Conservation (phyloP, 129 eudicot genomes). For the Apium graveolens region DNA sequence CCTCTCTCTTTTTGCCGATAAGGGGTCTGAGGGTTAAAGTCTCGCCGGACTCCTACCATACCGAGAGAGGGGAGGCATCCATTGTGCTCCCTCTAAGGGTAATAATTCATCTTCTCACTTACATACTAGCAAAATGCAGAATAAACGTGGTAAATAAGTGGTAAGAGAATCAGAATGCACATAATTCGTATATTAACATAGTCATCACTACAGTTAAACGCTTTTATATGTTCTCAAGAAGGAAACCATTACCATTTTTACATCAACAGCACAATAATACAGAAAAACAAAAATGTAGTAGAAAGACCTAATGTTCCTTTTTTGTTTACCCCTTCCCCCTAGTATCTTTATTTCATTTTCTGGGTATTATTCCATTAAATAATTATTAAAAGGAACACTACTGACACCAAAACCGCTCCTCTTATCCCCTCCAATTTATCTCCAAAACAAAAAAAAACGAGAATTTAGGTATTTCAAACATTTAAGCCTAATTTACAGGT, state of each 20-base stretch:
- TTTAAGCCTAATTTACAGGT: background rate
- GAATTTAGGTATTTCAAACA: background rate
- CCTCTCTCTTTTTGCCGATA: background rate
- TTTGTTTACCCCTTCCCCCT: slow-evolving; percentile 20
- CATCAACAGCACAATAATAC: slow-evolving; percentile 46
- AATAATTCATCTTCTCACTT: background rate
- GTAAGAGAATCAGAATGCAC: slow-evolving; percentile 31
- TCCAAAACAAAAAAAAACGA: slow-evolving; percentile 23
- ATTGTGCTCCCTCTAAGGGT: no score
- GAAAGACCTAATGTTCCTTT: slow-evolving; percentile 30
- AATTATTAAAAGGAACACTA: slow-evolving; percentile 29
- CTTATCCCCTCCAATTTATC: slow-evolving; percentile 19
- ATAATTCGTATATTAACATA: slow-evolving; percentile 25
- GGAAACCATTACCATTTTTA: slow-evolving; percentile 49
- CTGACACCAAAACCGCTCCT: slow-evolving; percentile 40
- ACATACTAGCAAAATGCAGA: background rate
- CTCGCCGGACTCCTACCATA: no score
- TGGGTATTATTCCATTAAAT: slow-evolving; percentile 39
- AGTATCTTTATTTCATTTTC: slow-evolving; percentile 18
- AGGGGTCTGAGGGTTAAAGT: background rate
- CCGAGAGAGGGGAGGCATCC: no score
- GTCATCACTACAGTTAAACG: slow-evolving; percentile 59
- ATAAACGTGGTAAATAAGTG: background rate
- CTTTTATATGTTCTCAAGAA: slow-evolving; percentile 23
- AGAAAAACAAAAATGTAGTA: slow-evolving; percentile 21